Percentiles rank a stretch among this genome's conserved stretches.
Conservation (phyloP, 2,329 filamentous ascomycete genomes). For the Aquanectria penicillioides region DNA sequence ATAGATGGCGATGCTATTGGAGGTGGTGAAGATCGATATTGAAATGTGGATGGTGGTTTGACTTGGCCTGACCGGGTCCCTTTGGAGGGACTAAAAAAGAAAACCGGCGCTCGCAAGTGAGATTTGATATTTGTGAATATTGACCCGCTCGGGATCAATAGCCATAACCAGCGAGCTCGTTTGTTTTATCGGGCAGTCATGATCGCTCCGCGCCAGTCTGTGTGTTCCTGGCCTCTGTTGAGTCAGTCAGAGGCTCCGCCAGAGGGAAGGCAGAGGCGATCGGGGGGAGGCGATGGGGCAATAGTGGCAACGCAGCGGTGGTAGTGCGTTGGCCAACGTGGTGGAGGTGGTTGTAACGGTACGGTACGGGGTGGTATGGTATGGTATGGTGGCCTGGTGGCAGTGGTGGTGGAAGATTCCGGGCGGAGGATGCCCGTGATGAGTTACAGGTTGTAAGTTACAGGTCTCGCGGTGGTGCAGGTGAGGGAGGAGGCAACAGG, state of each 20-base stretch:
- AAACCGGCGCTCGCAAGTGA: conserved; percentile 29
- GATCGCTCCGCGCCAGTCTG: conserved; percentile 8
- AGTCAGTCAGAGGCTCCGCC: neutral
- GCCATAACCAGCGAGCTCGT: too few species aligned
- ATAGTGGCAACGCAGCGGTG: neutral
- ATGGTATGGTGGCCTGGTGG: neutral
- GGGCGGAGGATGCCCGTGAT: neutral
- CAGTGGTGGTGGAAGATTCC: conserved; percentile 5
- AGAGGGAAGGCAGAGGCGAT: too few species aligned
- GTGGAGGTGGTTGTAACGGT: too few species aligned
- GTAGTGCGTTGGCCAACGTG: too few species aligned
- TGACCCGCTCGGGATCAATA: conserved; percentile 24
- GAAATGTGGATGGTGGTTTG: conserved; percentile 27
- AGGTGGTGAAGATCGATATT: conserved; percentile 38
- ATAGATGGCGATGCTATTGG: conserved; percentile 29
- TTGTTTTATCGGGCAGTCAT: neutral
- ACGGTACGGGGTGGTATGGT: too few species aligned
- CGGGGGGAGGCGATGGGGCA: neutral
- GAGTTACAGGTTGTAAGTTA: neutral
- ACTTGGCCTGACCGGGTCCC: conserved; percentile 20
- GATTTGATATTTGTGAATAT: conserved; percentile 31
- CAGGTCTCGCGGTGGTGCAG: conserved; percentile 12
- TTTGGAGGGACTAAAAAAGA: conserved; percentile 18
- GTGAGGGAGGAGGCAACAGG: conserved; percentile 9
- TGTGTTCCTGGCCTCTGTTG: neutral